Evolutionary conservation across 106 monocot genomes (phyloP).

Genomic region (Dioscorea dumetorum): DNA sequence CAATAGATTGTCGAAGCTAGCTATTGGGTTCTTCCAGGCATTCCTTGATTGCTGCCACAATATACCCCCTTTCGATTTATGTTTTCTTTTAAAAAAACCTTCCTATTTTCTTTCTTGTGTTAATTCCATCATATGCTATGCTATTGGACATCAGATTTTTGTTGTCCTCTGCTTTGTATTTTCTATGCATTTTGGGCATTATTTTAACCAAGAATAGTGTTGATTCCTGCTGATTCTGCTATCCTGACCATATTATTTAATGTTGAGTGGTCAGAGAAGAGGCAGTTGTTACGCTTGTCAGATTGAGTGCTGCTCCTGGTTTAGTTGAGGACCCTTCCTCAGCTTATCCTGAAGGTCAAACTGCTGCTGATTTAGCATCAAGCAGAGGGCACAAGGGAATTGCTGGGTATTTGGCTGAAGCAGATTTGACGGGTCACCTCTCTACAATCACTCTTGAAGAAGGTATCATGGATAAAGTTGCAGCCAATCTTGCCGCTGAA

Average conservation of each 20-base stretch:
- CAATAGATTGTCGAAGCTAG: too few relatives aligned
- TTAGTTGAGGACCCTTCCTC: conserved; percentile 63
- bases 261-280: conserved; percentile 43
- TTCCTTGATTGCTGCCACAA: too few relatives aligned
- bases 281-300: conserved; percentile 41
- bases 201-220: too few relatives aligned
- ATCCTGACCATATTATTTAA: background rate
- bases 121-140: too few relatives aligned
- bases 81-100: too few relatives aligned
- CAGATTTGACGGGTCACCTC: conserved; percentile 51
- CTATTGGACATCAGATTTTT: background rate
- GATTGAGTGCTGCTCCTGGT: conserved; percentile 55
- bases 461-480: conserved; percentile 15
- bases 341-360: conserved; percentile 48
- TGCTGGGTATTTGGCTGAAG: conserved; percentile 73
- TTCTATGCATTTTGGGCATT: background rate
- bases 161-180: background rate
- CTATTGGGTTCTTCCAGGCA: too few relatives aligned
- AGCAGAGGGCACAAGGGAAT: conserved; percentile 67
- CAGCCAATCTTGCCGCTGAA: conserved; percentile 36
- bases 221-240: background rate
- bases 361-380: conserved; percentile 78
- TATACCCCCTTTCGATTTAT: too few relatives aligned
- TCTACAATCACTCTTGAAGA: conserved; percentile 24
- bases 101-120: too few relatives aligned